Conservation (phyloP, 129 eudicot genomes). For the Solidago caesia region DNA sequence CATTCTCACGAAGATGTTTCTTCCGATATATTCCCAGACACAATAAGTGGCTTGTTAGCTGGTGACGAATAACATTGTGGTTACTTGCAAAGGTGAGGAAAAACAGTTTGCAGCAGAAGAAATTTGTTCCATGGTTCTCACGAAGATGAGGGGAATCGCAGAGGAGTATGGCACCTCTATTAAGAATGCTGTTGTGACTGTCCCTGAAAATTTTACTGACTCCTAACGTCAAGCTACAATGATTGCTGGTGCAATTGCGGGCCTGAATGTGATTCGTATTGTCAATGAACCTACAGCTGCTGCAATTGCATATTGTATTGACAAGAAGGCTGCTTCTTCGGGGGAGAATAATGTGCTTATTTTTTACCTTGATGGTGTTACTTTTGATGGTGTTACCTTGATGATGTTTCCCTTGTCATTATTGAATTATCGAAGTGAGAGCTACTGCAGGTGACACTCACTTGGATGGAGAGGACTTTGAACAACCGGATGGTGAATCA, state of each 20-base stretch:
- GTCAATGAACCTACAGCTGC: neutral
- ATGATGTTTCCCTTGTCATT: neutral
- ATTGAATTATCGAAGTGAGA: neutral
- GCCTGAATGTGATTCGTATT: no score
- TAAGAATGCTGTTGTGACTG: neutral
- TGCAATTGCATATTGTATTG: constrained; percentile 1
- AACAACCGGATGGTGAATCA: neutral
- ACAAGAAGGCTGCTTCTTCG: neutral
- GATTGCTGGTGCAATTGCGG: no score
- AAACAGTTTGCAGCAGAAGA: neutral
- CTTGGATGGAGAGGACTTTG: no score
- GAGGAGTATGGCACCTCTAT: neutral
- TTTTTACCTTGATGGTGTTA: neutral
- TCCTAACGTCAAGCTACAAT: neutral
- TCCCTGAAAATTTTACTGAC: neutral
- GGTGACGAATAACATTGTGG: neutral
- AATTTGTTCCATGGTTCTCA: neutral
- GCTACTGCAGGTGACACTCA: neutral
- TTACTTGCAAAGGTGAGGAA: neutral
- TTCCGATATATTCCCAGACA: no score
- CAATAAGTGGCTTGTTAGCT: no score
- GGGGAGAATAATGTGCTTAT: neutral
- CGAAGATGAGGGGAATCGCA: neutral
- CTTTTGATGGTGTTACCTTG: neutral
- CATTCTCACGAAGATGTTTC: no score